A percentile compares a stretch with the other conserved stretches of the same genome.
These are phyloP conservation scores for Globisporangium irregulare DNA, from an alignment of 352 stramenopile genomes.

Conservation along the genomic window DNA sequence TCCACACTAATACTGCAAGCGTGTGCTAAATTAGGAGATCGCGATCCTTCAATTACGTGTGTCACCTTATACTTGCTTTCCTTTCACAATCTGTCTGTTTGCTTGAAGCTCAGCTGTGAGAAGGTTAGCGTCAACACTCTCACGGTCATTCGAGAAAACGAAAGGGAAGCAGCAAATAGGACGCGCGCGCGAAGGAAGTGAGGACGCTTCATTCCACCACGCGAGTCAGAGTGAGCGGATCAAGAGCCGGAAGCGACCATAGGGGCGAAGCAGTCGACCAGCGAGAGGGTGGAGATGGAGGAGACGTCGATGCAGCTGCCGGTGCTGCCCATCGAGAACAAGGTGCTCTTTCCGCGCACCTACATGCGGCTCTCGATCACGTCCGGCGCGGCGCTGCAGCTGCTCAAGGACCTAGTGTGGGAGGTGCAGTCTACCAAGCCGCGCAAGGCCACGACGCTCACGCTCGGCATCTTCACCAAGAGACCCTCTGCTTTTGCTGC, in stretches of 20 bases:
- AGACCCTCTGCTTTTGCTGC: conserved; percentile 1
- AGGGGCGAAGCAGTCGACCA: conserved; percentile 20
- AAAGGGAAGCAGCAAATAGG: neutral
- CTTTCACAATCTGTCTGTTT: neutral
- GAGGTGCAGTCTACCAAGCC: conserved; percentile 57
- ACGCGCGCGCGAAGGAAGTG: neutral
- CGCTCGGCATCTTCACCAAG: conserved; percentile 66
- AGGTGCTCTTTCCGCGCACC: conserved; percentile 74
- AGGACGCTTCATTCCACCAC: neutral
- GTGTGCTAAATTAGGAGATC: neutral
- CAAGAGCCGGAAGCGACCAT: conserved; percentile 10
- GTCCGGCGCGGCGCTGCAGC: conserved; percentile 54
- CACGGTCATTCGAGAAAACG: conserved; percentile 11
- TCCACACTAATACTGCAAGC: neutral
- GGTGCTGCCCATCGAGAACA: conserved; percentile 62
- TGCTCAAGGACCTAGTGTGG: conserved; percentile 80
- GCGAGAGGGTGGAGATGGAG: conserved; percentile 18
- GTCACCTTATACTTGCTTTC: neutral
- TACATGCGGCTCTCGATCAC: conserved; percentile 73
- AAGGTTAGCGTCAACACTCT: conserved; percentile 14
- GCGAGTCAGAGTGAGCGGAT: neutral
- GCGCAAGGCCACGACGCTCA: conserved; percentile 40
- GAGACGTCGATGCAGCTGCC: conserved; percentile 41
- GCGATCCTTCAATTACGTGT: neutral
- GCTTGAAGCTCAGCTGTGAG: conserved; percentile 6